Evolutionary conservation across 805 yeast genomes (phyloP), one percentile per base, ranked within the genome.

Genomic region (Pichia thaimueangensis): DNA sequence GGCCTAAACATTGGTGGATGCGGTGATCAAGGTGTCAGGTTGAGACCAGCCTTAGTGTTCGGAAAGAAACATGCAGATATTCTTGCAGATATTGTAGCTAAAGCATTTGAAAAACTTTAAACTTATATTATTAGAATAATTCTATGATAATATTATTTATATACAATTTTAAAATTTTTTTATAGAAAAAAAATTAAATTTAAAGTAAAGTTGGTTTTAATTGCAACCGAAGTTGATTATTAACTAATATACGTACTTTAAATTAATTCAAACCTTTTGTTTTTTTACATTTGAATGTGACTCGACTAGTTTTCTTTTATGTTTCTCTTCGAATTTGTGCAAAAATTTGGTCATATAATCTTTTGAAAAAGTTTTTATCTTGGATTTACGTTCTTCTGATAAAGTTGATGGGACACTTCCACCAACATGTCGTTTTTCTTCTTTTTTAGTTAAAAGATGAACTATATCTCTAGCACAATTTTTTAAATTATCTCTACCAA

Each of bases 401-500:
- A 86, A 67, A 44, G 79, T 81, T 12, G 54, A 51, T 1, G 87
- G 82, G 3, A 80, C 78, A 1, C 52, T 30, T 9, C 58, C 53
- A 5, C 43, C 54, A 11, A 66, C 63, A 41, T 64, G 71, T 41
- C 74, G 65, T 45, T 71, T 73, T 43, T 73, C 37, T 59, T 87
- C 97, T 58, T 91, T 93, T 5, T 71, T 70, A 0, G 80, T 76
- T 34, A 93, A 65, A 0, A 68, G 63, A 48, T 78, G 74, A 5
- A 82, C 87, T 44, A 91, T 77, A 38, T 88, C 96, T 47, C 78
- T 74, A 3, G 96, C 86, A 62, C 88, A 82, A 30, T 72, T 72
- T 62, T 89, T 91, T 39, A 86, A 56, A 43, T 77, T 71, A 5
- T 84, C 95, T 45, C 77, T 79, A 5, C 87, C 88, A 19, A 91